Base-by-base conservation (phyloP, 441 rosid species). In the Monsonia emarginata region DNA sequence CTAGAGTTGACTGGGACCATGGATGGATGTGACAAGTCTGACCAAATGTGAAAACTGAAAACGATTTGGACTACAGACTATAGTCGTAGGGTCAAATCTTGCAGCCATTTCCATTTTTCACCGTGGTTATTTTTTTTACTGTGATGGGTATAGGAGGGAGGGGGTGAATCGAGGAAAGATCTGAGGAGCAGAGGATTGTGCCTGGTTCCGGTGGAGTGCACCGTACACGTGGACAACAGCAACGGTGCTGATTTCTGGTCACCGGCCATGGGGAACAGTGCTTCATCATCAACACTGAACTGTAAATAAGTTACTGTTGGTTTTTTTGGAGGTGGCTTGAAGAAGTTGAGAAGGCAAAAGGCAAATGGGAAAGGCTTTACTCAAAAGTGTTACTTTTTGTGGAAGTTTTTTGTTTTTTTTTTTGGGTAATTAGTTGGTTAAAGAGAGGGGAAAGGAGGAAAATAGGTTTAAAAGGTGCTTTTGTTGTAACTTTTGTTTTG, bases 221-320 rank as follows among this genome's bases (percentile, higher is more conserved):
- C 90, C 52, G 65, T 75, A 24, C 89, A 82, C 72, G 88, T 86
- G 75, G 86, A 75, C 11, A 78, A 69, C 61, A 82, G 79, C 71
- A 88, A 88, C 66, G 96, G 96, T 18, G 96, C 95, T 26, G 95
- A 92, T 85, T 83, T 82, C 72, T 92, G 96, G 96, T 85, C 93
- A 59, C 91, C 95, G 46, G 81, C 85, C 9, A 81, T 69, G 84
- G 73, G 73, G 14, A 82, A 72, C 56, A 27, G 73, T 61, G 69
- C 59, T 13, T 57, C 77, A 31, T 38, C 76, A 3, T 10, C 71
- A 24, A 62, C 81, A 40, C 22, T 44, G 58, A 65, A 22, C 22
- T 65, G 63, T 65, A 28, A 79, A 72, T 27, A 46, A 46, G 21
- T 31, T 31, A 8, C 38, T 38, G n/a, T n/a, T n/a, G n/a, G n/a